Conservation (phyloP, 441 rosid species). For the Populus hybrid region DNA sequence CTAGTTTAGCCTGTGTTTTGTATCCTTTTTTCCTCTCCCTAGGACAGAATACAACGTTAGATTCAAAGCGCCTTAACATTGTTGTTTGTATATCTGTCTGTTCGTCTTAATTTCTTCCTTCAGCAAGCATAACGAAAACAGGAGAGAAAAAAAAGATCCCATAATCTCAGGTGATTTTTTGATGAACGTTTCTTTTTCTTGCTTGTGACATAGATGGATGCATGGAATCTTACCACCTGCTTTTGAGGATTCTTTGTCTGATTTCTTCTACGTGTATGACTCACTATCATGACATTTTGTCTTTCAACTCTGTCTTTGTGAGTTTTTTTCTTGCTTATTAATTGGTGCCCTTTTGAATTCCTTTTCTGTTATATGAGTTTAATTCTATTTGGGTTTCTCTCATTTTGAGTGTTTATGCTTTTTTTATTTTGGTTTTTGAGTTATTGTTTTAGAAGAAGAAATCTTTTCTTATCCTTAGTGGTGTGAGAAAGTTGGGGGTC, state of each 20-base stretch:
- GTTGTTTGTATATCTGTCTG: neutral
- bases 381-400: neutral
- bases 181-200: too few relatives aligned
- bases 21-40: neutral
- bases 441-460: too few relatives aligned
- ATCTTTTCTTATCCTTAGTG: too few relatives aligned
- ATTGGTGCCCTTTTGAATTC: neutral
- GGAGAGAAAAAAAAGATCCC: neutral
- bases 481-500: too few relatives aligned
- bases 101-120: neutral
- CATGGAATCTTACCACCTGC: too few relatives aligned
- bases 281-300: neutral
- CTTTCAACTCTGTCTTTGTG: neutral
- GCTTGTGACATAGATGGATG: too few relatives aligned
- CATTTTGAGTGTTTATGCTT: neutral
- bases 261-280: too few relatives aligned
- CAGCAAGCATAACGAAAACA: neutral
- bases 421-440: too few relatives aligned
- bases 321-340: neutral
- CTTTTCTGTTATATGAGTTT: neutral
- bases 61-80: constrained; percentile 4
- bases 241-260: too few relatives aligned
- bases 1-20: too few relatives aligned
- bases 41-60: neutral
- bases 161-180: neutral